These are phyloP conservation scores for Arachis stenosperma DNA, from an alignment of 306 rosid genomes.

Conservation along the genomic window DNA sequence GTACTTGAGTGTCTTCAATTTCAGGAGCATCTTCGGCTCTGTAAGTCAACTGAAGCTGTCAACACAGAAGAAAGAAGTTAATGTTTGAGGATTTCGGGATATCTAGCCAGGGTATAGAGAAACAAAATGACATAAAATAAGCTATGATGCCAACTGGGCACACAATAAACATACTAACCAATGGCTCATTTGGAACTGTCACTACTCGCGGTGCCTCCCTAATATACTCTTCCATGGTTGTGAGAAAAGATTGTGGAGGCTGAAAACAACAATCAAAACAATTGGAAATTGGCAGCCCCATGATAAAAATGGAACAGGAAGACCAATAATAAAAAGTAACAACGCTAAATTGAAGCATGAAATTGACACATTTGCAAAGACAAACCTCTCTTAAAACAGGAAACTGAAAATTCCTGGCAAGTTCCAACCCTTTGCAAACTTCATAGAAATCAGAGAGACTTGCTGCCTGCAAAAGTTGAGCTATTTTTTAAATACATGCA, in stretches of 20 bases:
- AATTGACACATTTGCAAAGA: conserved; percentile 16
- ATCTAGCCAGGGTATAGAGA: background rate
- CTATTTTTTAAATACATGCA: conserved; percentile 29
- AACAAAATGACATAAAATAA: conserved; percentile 8
- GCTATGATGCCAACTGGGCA: background rate
- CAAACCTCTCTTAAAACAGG: conserved; percentile 90
- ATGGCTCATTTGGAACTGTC: conserved; percentile 75
- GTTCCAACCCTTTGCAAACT: conserved; percentile 94
- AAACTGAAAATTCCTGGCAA: conserved; percentile 97
- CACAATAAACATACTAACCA: conserved; percentile 65
- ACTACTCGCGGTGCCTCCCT: conserved; percentile 92
- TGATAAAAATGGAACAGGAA: conserved; percentile 28
- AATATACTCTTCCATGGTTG: conserved; percentile 96
- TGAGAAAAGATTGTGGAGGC: conserved; percentile 98
- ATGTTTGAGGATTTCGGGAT: conserved; percentile 25
- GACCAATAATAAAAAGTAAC: background rate
- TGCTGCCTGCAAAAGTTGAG: conserved; percentile 63
- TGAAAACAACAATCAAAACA: conserved; percentile 44
- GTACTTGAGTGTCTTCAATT: conserved; percentile 56
- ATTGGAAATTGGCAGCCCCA: background rate
- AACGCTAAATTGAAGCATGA: conserved; percentile 1
- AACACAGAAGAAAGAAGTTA: conserved; percentile 42
- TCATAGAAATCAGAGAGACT: conserved; percentile 91
- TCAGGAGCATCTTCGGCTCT: conserved; percentile 73
- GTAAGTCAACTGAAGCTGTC: conserved; percentile 94